Conservation (phyloP, 495 filamentous ascomycete genomes). For the Penicillium goetzii region DNA sequence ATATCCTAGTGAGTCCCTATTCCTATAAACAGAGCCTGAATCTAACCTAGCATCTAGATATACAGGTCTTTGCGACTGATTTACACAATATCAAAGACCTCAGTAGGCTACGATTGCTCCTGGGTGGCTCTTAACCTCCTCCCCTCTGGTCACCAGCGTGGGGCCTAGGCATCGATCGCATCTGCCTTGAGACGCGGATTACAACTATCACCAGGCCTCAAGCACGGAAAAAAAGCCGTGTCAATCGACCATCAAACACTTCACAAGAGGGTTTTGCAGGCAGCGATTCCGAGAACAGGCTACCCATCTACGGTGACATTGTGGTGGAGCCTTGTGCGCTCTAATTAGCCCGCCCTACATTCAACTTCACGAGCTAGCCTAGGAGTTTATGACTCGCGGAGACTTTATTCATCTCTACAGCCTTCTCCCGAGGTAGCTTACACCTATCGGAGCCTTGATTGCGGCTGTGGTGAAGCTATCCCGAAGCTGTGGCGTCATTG, state of each 20-base stretch:
- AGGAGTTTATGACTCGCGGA: neutral
- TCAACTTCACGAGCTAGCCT: neutral
- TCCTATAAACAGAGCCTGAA: neutral
- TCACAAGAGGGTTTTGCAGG: neutral
- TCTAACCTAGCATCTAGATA: neutral
- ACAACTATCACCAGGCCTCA: neutral
- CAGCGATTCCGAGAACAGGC: neutral
- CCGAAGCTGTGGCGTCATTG: slow-evolving; percentile 36
- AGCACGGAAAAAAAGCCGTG: neutral
- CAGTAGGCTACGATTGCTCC: neutral
- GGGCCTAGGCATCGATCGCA: neutral
- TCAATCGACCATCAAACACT: neutral
- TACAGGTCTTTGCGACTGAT: neutral
- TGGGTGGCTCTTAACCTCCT: no score
- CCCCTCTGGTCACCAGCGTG: neutral
- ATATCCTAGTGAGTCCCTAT: neutral
- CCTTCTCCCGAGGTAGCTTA: neutral
- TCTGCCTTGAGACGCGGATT: neutral
- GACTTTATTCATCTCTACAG: neutral
- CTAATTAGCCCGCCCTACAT: neutral
- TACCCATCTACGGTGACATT: neutral
- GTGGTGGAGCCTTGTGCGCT: neutral
- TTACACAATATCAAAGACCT: neutral
- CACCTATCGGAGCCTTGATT: neutral
- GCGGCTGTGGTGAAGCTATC: slow-evolving; percentile 10